Evolutionary conservation across 306 rosid species (phyloP), one percentile per base, ranked within the genome.

Genomic region (Casuarina glauca): DNA sequence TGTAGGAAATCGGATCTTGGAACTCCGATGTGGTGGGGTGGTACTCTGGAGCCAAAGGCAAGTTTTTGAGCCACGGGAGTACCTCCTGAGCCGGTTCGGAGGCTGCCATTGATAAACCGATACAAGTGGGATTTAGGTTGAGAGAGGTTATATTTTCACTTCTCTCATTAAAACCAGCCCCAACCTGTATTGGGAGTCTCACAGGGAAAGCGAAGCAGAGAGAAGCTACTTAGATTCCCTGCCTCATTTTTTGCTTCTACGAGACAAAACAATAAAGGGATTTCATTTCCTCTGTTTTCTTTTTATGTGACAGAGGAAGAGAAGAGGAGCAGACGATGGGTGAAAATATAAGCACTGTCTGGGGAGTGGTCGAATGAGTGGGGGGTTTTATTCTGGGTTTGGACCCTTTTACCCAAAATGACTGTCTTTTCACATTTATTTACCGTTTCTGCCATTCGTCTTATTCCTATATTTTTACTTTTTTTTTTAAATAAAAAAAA

Each of bases 1-100:
- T 96, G 96, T 96, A 96, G 4, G 88, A 85, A 81, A 96, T 96
- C 72, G 99, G 99, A 93, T 96, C 99, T 84, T 91, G 94, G 74
- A 96, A 96, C 90, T 96, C 99, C 0, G 96, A 84, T 17, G 81
- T 54, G 36, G 79, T 88, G 0, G 99, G 99, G 9, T 90, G 80
- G 80, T 93, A 96, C 80, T 91, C 99, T 1, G 99, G 99, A 3
- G 99, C 99, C 4, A 86, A 51, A 20, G 99, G 98, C 55, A 96
- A 84, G 72, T 98, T 85, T 82, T 90, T 87, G 8, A 96, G 94
- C 99, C 99, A 96, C 38, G 91, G 75, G 51, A 89, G 79, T 39
- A 96, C 98, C 85, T 96, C 99, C 42, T 76, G 89, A 78, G 87
- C 76, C 38, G 86, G 79, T 85, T 94, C 97, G 1, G 90, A 61